Conservation (phyloP, 2,329 filamentous ascomycete species). For the Monosporascus cannonballus region DNA sequence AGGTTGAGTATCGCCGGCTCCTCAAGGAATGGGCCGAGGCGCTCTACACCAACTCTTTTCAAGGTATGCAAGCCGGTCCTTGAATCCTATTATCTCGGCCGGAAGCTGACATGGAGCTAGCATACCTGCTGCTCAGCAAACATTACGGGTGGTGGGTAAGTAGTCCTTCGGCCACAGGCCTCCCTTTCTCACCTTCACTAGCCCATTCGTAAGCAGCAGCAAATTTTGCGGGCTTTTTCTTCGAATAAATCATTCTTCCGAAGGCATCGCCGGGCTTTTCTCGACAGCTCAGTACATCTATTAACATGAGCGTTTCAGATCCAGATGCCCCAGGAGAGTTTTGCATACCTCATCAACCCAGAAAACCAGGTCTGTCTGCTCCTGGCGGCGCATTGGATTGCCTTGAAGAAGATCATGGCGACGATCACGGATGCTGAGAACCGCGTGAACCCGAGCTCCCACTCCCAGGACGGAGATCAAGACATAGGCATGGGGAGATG, state of each 20-base stretch:
- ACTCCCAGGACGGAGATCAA: slow-evolving; percentile 16
- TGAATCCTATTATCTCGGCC: neutral
- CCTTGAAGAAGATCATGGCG: slow-evolving; percentile 48
- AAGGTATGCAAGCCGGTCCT: slow-evolving; percentile 33
- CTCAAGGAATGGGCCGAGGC: slow-evolving; percentile 43
- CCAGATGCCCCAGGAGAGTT: slow-evolving; percentile 46
- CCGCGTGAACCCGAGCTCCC: slow-evolving; percentile 1
- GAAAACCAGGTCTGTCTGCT: slow-evolving; percentile 39
- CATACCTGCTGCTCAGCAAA: slow-evolving; percentile 42
- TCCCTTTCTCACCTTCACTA: neutral
- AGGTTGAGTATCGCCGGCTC: slow-evolving; percentile 39
- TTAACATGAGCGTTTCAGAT: slow-evolving; percentile 31
- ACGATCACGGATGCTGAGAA: slow-evolving; percentile 38
- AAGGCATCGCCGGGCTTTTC: neutral
- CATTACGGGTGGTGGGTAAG: slow-evolving; percentile 29
- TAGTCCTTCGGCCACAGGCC: neutral
- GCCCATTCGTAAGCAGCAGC: no score
- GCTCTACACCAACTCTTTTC: slow-evolving; percentile 46
- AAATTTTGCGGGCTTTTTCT: neutral
- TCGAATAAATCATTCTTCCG: neutral
- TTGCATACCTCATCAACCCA: slow-evolving; percentile 43
- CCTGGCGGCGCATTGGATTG: slow-evolving; percentile 49
- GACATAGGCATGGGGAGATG: slow-evolving; percentile 42
- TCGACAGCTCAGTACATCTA: neutral
- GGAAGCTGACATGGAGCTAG: slow-evolving; percentile 21